Evolutionary conservation across 495 filamentous ascomycete genomes (phyloP), one percentile per base, ranked within the genome.

Genomic region (Podospora anserina): DNA sequence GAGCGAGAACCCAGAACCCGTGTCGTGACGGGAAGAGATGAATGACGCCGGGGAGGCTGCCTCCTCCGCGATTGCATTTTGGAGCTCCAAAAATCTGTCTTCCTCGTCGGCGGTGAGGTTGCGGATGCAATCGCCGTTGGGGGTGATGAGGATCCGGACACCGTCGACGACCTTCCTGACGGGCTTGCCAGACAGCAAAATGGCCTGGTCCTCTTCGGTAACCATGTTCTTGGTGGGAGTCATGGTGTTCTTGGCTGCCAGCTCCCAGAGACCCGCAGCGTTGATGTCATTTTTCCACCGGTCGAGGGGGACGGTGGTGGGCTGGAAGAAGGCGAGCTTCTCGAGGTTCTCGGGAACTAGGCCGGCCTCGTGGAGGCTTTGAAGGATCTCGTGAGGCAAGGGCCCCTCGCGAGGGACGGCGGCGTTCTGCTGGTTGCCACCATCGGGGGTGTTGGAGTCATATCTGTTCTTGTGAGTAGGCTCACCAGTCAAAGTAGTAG

Each of bases 21-120:
- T 78, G 32, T 82, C 75, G 67, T 85, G 80, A 13, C 81, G 78
- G 18, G 80, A 75, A n/a, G 78, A 78, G 16, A 81, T 76, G 66
- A 86, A 87, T 11, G 83, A 79, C 7, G 82, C 81, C 0, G 84
- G 84, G 26, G 71, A 81, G 32, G 71, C 69, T 0, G 79, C 78
- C 19, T 73, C 69, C 34, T 81, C 75, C 5, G 82, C 79, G 61
- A 90, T 79, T 62, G 79, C 83, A 67, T 86, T 83, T 77, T 97
- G 92, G 0, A 96, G 83, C 64, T 87, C 82, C 16, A 97, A 79
- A 68, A 91, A 94, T 9, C 89, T 86, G 26, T 90, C 83, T 69
- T 96, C 92, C 73, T 96, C 91, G 32, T 91, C 89, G 16, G 83
- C 74, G 13, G 85, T 89, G 23, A 99, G 81, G 69, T 92, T 92